Conservation (phyloP, 106 monocot species). For the Dioscorea zingiberensis region DNA sequence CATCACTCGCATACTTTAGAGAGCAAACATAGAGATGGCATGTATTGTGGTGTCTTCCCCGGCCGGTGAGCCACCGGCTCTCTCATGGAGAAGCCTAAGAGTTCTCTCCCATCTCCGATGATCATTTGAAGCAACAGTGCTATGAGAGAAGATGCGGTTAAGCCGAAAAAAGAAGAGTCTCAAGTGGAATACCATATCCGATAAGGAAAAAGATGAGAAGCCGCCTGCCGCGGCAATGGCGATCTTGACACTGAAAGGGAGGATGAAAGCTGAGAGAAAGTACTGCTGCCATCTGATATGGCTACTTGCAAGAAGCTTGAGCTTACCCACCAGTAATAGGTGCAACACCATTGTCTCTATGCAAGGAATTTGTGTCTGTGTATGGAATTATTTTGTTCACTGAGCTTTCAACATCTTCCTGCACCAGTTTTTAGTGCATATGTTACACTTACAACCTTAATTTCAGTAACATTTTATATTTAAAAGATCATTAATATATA, state of each 20-base stretch:
- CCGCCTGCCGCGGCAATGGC: not conserved
- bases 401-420: no score
- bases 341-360: constrained; percentile 2
- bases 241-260: constrained; percentile 10
- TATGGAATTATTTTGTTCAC: no score
- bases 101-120: constrained; percentile 9
- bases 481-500: no score
- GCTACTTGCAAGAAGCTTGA: not conserved
- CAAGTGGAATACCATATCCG: not conserved
- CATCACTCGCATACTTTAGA: not conserved
- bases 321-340: not conserved
- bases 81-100: constrained; percentile 5
- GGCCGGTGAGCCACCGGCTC: not conserved
- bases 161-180: constrained; percentile 10
- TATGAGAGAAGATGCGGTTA: not conserved
- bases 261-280: constrained; percentile 2
- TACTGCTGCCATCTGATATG: not conserved
- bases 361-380: not conserved
- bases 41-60: not conserved
- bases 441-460: no score
- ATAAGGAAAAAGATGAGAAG: not conserved
- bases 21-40: not conserved
- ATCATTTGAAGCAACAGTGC: no score
- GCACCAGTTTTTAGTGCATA: no score
- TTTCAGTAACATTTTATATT: no score